A percentile compares a stretch with the other conserved stretches of the same genome.
Conservation (phyloP, 495 filamentous ascomycete genomes). For the Corynascus novoguineensis region DNA sequence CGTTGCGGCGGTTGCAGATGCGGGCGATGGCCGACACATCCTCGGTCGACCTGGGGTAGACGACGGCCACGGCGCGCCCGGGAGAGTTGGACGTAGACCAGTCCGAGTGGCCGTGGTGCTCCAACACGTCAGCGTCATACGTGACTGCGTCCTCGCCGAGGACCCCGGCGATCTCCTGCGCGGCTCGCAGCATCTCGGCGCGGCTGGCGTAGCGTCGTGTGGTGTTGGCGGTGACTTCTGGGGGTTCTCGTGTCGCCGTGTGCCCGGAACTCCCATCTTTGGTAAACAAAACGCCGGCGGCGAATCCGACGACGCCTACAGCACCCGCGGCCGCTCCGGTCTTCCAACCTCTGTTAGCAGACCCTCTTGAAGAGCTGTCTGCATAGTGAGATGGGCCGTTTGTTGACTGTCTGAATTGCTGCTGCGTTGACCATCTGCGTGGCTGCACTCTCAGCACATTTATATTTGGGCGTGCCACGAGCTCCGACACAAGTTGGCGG, state of each 20-base stretch:
- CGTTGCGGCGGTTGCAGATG: slow-evolving; percentile 66
- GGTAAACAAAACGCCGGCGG: not conserved
- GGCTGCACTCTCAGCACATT: not conserved
- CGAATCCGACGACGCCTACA: not conserved
- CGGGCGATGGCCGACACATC: slow-evolving; percentile 74
- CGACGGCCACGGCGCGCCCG: slow-evolving; percentile 64
- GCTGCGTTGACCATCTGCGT: not conserved
- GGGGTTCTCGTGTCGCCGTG: not conserved
- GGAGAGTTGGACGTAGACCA: slow-evolving; percentile 80
- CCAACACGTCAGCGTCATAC: slow-evolving; percentile 71
- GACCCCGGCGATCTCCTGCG: slow-evolving; percentile 51
- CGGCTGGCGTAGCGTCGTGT: slow-evolving; percentile 16
- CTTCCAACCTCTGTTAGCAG: not conserved
- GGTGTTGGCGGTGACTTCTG: not conserved
- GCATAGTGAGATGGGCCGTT: not conserved
- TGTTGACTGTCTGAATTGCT: not conserved
- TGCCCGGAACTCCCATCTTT: not conserved
- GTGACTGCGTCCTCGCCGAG: slow-evolving; percentile 62
- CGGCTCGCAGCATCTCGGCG: slow-evolving; percentile 42
- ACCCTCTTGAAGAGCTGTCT: not conserved
- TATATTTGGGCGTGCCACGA: not conserved
- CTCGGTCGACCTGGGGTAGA: slow-evolving; percentile 63
- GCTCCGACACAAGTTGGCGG: not conserved
- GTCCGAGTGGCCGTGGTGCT: slow-evolving; percentile 75
- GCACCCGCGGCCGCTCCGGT: not conserved